Evolutionary conservation across 192 early-diverging fungal genomes (phyloP), one percentile per base, ranked within the genome.

Genomic region (Mortierella alpina): DNA sequence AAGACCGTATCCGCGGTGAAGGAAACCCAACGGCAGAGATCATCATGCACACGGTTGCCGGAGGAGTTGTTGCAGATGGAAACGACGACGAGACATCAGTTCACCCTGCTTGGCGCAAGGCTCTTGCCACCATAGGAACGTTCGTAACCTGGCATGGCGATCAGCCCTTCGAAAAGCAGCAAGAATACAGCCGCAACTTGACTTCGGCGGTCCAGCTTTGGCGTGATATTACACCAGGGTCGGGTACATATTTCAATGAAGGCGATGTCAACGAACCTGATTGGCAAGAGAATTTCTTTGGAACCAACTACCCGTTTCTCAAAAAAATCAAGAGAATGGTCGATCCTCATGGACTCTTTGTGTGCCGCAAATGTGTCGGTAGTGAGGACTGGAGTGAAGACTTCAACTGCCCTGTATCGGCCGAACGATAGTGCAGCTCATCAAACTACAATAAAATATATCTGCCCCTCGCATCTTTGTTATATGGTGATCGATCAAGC

Each of bases 211-310:
- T 41, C 44, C 44, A 52, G 15, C 70, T 60, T 56, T 13, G 76
- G 11, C 66, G 65, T 13, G 66, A 70, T 13, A 54, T 82, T 8
- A 83, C 85, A 1, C 87, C 84, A 6, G 85, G 78, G 17, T 57
- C 61, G 0, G 87, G 83, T 7, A 63, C 82, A 3, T 90, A 90
- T 56, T 47, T 70, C 22, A 89, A 84, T 51, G 88, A 90, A 46
- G 87, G 85, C 15, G 83, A 87, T 55, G 18, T 56, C 6, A 52
- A 68, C 12, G 82, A 89, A 46, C 70, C 75, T 3, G 61, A 86
- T 49, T 88, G 84, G 86, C 63, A 84, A 47, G 41, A 68, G 7
- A 55, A 62, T 1, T 90, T 86, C 64, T 90, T 76, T 54, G 89
- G 89, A 39, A 20, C 49, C 17, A 75, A 90, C 59, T 90, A 88